Evolutionary conservation across 495 filamentous ascomycete genomes (phyloP), one percentile per base, ranked within the genome.

Genomic region (Hypoxylon fuscum): DNA sequence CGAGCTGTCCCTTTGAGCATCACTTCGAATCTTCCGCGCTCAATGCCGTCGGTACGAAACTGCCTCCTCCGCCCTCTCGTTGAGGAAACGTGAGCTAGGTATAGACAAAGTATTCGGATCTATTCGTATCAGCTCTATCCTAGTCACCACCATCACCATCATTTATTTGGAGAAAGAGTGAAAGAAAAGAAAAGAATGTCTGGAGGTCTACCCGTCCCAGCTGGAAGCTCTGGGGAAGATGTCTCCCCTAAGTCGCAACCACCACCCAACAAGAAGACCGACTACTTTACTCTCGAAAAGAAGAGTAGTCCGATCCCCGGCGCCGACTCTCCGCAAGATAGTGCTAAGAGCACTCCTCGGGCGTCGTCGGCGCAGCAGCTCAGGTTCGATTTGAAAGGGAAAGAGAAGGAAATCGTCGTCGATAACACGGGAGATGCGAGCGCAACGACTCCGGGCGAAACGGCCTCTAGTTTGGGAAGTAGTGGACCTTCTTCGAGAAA

Each of bases 51-150:
- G 34, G 65, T 70, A 66, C 69, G 57, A 71, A 62, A 66, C 68
- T 75, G 72, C 76, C 73, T 74, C 73, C 78, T 75, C 77, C 73
- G 78, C 74, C 75, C 77, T 77, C 75, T 68, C 49, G 51, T 62
- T 58, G 77, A 79, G 77, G 76, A 69, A 74, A 71, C 66, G 65
- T 65, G 67, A 73, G 74, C 73, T 53, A 73, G 73, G 76, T 75
- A 71, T 68, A 72, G 71, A 62, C 54, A 61, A 51, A n/a, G n/a
- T n/a, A n/a, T n/a, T n/a, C n/a, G n/a, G n/a, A n/a, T n/a, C n/a
- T 55, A 53, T 55, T 43, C 43, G 45, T 68, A 57, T 47, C 43
- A 55, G 47, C 62, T 40, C 52, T 34, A 27, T 44, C 37, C 41
- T 50, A 41, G 25, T 57, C n/a, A 49, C 31, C 34, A 53, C 23